phyloP scores from a whole-genome alignment of 805 yeast genomes.

The Priceomyces medius region DNA sequence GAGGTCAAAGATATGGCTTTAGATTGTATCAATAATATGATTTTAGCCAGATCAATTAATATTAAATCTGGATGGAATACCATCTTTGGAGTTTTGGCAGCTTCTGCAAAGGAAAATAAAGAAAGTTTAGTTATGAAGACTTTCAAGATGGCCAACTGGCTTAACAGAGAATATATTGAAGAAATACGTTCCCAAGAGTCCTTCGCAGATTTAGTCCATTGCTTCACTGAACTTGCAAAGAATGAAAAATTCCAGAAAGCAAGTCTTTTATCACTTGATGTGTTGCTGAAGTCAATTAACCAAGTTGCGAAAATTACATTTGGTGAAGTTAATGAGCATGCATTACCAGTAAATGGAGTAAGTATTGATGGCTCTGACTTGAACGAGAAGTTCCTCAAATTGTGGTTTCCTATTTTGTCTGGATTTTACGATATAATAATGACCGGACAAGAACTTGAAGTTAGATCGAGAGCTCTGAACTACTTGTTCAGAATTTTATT shows the following conservation, averaged over 20 bases:
- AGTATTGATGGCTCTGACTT: conserved; percentile 13
- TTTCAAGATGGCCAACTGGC: conserved; percentile 59
- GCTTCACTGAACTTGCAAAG: conserved; percentile 79
- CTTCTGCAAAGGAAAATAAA: conserved; percentile 61
- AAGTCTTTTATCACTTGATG: conserved; percentile 77
- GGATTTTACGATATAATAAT: conserved; percentile 87
- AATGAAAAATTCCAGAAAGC: conserved; percentile 78
- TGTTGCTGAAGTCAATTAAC: conserved; percentile 60
- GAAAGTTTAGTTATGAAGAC: conserved; percentile 64
- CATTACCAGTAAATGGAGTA: conserved; percentile 13
- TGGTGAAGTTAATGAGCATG: conserved; percentile 11
- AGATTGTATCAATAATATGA: conserved; percentile 85
- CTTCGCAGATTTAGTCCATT: conserved; percentile 61
- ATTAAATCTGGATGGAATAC: conserved; percentile 96
- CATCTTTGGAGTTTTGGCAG: conserved; percentile 72
- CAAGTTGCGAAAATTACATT: conserved; percentile 52
- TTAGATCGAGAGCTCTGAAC: conserved; percentile 82
- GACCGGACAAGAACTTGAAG: conserved; percentile 93
- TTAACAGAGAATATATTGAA: conserved; percentile 60
- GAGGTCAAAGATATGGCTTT: conserved; percentile 86
- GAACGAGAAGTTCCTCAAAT: conserved; percentile 45
- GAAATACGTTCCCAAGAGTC: conserved; percentile 71
- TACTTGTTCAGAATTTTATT: conserved; percentile 78
- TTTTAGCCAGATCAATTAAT: conserved; percentile 65
- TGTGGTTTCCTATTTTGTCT: conserved; percentile 84